These are phyloP conservation scores for Pythium monospermum DNA, from an alignment of 352 stramenopile genomes.

Conservation along the genomic window DNA sequence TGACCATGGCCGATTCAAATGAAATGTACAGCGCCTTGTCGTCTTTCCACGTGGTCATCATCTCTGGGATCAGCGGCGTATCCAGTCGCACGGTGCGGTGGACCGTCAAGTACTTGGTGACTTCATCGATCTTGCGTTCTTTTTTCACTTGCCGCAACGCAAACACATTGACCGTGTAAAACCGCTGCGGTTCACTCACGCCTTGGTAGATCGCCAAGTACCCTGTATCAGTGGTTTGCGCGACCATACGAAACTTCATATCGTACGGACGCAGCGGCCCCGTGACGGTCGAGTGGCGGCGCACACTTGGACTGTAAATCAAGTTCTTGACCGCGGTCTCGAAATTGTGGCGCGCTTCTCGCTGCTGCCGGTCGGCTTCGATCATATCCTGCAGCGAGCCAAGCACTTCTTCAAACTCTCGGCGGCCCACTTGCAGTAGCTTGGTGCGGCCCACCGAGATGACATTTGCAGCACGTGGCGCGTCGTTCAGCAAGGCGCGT, in stretches of 20 bases:
- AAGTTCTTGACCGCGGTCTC: conserved; percentile 82
- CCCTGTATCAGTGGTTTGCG: conserved; percentile 74
- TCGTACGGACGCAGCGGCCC: conserved; percentile 48
- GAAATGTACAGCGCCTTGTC: conserved; percentile 75
- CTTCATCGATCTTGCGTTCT: conserved; percentile 65
- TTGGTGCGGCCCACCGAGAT: conserved; percentile 86
- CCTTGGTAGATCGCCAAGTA: conserved; percentile 70
- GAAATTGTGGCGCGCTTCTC: conserved; percentile 78
- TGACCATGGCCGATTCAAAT: conserved; percentile 69
- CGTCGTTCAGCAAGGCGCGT: conserved; percentile 82
- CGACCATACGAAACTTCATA: conserved; percentile 62
- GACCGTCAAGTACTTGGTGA: conserved; percentile 57
- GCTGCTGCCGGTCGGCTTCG: conserved; percentile 69
- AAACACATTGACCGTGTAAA: conserved; percentile 78
- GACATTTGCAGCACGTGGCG: conserved; percentile 91
- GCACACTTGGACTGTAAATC: conserved; percentile 53
- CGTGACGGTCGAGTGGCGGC: conserved; percentile 45
- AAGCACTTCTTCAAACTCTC: conserved; percentile 95
- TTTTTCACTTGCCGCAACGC: conserved; percentile 62
- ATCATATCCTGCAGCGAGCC: conserved; percentile 92
- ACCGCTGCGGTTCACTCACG: conserved; percentile 50
- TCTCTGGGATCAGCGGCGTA: conserved; percentile 63
- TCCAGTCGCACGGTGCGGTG: conserved; percentile 68
- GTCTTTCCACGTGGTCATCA: conserved; percentile 76
- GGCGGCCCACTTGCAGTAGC: conserved; percentile 86